Evolutionary conservation across 2,329 filamentous ascomycete genomes (phyloP).

Genomic region (Fusarium verticillioides): DNA sequence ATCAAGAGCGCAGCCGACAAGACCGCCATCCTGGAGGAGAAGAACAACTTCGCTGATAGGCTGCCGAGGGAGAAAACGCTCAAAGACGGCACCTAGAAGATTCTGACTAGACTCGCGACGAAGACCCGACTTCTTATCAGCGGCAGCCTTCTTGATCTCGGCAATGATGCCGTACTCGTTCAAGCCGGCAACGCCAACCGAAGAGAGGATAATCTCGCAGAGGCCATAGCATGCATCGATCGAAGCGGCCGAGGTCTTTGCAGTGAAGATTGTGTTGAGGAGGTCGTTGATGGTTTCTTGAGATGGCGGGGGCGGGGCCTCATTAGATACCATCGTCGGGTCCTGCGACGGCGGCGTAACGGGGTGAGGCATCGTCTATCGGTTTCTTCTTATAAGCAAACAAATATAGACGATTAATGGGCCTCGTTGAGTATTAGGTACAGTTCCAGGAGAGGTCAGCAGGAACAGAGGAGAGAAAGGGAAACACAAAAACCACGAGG

Average conservation of each 20-base stretch:
- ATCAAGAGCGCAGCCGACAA: conserved; percentile 81
- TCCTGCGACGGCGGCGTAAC: conserved; percentile 56
- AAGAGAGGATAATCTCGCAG: conserved; percentile 68
- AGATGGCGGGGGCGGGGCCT: conserved; percentile 67
- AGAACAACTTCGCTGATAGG: conserved; percentile 84
- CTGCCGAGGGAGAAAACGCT: conserved; percentile 83
- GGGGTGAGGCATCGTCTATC: conserved; percentile 59
- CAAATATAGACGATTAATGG: conserved; percentile 5
- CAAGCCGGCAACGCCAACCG: conserved; percentile 65
- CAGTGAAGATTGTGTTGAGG: conserved; percentile 74
- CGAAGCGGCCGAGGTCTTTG: conserved; percentile 74
- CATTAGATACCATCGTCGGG: conserved; percentile 57
- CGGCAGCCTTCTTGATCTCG: conserved; percentile 77
- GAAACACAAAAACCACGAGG: conserved; percentile 42
- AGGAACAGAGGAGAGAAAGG: conserved; percentile 1
- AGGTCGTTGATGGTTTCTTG: conserved; percentile 73
- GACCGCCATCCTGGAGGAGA: conserved; percentile 79
- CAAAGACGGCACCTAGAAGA: conserved; percentile 91
- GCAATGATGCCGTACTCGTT: conserved; percentile 64
- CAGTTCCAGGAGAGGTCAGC: conserved; percentile 13
- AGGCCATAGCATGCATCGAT: conserved; percentile 72
- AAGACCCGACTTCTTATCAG: conserved; percentile 92
- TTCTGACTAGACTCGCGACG: conserved; percentile 94
- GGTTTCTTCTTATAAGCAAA: conserved; percentile 12
- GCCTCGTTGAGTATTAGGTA: conserved; percentile 35